Base-by-base conservation (phyloP, 2,329 filamentous ascomycete species). In the Rhinocladiella similis region DNA sequence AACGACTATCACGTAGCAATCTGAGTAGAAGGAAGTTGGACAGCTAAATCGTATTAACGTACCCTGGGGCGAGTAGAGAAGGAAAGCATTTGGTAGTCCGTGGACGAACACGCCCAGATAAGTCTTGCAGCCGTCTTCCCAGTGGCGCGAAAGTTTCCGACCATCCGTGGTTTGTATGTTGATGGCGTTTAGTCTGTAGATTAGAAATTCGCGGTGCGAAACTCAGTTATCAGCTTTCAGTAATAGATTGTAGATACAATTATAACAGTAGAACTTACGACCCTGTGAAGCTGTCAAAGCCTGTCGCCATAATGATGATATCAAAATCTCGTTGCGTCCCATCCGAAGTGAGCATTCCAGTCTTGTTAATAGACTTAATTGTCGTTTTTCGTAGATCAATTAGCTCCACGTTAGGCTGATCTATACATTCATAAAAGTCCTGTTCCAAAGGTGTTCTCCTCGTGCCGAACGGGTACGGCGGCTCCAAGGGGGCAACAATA, bases 381-480 rank as follows among this genome's bases (percentile, higher is more conserved):
- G 74, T 70, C 2, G 72, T 71, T 2, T 70, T 65, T 5, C 74
- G 76, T 14, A 80, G 54, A 45, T 76, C 69, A 0, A 83, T 69
- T 1, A 83, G 61, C 14, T 76, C 64, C 1, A 83, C 77, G 47
- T 80, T 77, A 0, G 71, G 64, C 29, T 68, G 66, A 62, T 81
- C 75, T 51, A 79, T 72, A 6, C 72, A 69, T 56, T 83, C 80
- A 59, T 76, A 83, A 60, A 80, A 83, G 53, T 75, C 70, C 45
- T 77, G 69, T 64, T 83, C 81, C 0, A 82, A 70, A 0, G 68
- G 73, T 3, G 68, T 69, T 0, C 81, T 73, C 69, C 83, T 86
- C 35, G 76, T 72, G 9, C 79, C 83, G 61, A 84, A 83, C 16
- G 72, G 77, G 62, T 84, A 79, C 1, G 77, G 81, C 68, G 76